phyloP scores from a whole-genome alignment of 768 basidiomycete species.

The Mycena epipterygia region DNA sequence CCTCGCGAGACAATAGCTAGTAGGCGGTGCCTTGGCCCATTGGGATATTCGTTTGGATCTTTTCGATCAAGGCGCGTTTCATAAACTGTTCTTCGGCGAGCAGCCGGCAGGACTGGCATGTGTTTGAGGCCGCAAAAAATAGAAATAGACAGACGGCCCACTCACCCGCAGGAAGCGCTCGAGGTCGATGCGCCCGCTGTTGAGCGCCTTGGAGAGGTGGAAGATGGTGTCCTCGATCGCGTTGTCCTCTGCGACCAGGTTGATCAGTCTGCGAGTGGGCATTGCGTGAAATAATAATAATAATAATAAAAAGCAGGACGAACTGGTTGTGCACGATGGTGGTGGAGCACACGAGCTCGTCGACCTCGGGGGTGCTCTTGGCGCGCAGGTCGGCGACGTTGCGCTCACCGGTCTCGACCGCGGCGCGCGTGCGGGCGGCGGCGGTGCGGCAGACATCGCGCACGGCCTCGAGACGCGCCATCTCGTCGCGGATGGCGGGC shows the following conservation, averaged over 20 bases:
- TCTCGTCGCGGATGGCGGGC: constrained; percentile 96
- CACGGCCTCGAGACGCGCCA: constrained; percentile 94
- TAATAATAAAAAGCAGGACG: constrained; percentile 42
- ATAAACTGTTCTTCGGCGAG: constrained; percentile 97
- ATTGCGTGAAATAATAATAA: constrained; percentile 16
- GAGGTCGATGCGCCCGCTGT: constrained; percentile 91
- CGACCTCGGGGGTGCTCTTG: constrained; percentile 93
- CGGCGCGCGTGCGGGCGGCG: constrained; percentile 71
- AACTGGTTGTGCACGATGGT: constrained; percentile 98
- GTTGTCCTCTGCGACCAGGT: constrained; percentile 99
- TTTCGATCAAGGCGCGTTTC: constrained; percentile 95
- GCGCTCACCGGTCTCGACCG: constrained; percentile 77
- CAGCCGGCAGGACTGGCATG: constrained; percentile 78
- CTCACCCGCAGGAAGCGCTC: constrained; percentile 93
- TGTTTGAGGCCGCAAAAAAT: constrained; percentile 20
- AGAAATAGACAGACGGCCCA: constrained; percentile 45
- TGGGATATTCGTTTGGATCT: constrained; percentile 78
- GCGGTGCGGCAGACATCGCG: constrained; percentile 90
- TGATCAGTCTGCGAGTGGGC: constrained; percentile 77
- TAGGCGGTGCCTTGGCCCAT: constrained; percentile 52
- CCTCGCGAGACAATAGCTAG: constrained; percentile 17
- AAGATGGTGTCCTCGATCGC: constrained; percentile 99
- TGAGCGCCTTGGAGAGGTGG: constrained; percentile 94
- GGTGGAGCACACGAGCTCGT: constrained; percentile 96
- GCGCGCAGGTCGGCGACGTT: constrained; percentile 83